phyloP scores from a whole-genome alignment of 2,329 filamentous ascomycete genomes.

The Trichoderma sp. region DNA sequence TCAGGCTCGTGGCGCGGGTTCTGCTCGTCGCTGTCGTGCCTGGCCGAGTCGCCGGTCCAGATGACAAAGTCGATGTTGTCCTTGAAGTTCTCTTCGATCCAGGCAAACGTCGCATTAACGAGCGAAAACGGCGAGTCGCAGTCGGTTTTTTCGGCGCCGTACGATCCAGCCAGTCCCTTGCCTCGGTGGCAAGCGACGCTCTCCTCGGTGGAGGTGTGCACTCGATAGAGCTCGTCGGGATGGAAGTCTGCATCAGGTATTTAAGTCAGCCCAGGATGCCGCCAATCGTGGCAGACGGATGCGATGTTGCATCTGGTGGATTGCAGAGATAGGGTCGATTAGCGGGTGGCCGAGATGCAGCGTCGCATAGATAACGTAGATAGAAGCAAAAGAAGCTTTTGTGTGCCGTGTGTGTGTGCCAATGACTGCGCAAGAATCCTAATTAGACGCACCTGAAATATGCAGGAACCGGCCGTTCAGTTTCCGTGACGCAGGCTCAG shows the following conservation, averaged over 20 bases:
- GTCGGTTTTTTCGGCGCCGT: slow-evolving; percentile 82
- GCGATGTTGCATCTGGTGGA: neutral
- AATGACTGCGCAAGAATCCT: neutral
- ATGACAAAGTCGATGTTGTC: slow-evolving; percentile 85
- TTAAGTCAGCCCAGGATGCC: slow-evolving; percentile 12
- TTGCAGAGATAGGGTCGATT: neutral
- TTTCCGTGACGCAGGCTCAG: slow-evolving; percentile 39
- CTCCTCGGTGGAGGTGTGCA: slow-evolving; percentile 69
- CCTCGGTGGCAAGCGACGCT: slow-evolving; percentile 77
- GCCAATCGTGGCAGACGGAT: neutral
- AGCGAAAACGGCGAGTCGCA: slow-evolving; percentile 84
- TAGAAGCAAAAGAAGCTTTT: neutral
- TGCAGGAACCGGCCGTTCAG: slow-evolving; percentile 80
- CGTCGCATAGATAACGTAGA: slow-evolving; percentile 6
- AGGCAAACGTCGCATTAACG: slow-evolving; percentile 85
- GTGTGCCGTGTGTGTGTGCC: neutral
- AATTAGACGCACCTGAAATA: slow-evolving; percentile 69
- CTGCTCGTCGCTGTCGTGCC: slow-evolving; percentile 84
- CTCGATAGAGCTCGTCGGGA: slow-evolving; percentile 83
- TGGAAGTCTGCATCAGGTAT: slow-evolving; percentile 72
- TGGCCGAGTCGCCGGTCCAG: slow-evolving; percentile 88
- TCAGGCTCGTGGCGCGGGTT: slow-evolving; percentile 74
- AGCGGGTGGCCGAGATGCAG: slow-evolving; percentile 5
- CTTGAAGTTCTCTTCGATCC: slow-evolving; percentile 77
- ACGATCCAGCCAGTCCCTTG: slow-evolving; percentile 73